phyloP scores from a whole-genome alignment of 495 filamentous ascomycete genomes.

The Aspergillus funiculosus region DNA sequence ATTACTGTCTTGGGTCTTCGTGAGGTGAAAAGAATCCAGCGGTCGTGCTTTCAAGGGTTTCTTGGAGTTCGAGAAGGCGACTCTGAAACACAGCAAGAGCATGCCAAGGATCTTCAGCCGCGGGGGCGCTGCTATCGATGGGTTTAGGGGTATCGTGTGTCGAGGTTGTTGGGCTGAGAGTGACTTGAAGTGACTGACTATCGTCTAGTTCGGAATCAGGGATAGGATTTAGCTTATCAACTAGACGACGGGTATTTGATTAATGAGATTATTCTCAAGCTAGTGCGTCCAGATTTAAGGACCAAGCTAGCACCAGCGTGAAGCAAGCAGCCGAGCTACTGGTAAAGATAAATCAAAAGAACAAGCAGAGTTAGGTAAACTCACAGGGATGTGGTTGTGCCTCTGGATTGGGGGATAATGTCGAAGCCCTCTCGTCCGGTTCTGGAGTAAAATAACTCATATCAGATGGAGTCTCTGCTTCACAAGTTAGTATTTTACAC shows the following conservation, averaged over 20 bases:
- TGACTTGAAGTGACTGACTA: slow-evolving; percentile 8
- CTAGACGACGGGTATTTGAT: slow-evolving; percentile 8
- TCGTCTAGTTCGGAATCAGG: slow-evolving; percentile 14
- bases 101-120: slow-evolving; percentile 9
- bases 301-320: no score
- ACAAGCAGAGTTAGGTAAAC: slow-evolving; percentile 9
- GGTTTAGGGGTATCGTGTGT: slow-evolving; percentile 1
- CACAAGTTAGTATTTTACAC: slow-evolving; percentile 3
- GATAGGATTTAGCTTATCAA: slow-evolving; percentile 13
- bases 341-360: no score
- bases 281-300: no score
- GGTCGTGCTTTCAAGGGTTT: slow-evolving; percentile 1
- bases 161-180: slow-evolving; percentile 6
- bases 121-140: background rate
- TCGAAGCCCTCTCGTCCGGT: slow-evolving; percentile 29
- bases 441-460: slow-evolving; percentile 41
- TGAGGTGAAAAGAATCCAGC: background rate
- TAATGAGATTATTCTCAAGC: slow-evolving; percentile 1
- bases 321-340: no score
- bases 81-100: slow-evolving; percentile 15
- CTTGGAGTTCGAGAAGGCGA: slow-evolving; percentile 12
- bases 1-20: background rate
- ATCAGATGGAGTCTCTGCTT: slow-evolving; percentile 37
- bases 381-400: slow-evolving; percentile 29
- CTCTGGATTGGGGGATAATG: slow-evolving; percentile 33